Base-by-base conservation (phyloP, 2,329 filamentous ascomycete genomes). In the Helotiales sp. region DNA sequence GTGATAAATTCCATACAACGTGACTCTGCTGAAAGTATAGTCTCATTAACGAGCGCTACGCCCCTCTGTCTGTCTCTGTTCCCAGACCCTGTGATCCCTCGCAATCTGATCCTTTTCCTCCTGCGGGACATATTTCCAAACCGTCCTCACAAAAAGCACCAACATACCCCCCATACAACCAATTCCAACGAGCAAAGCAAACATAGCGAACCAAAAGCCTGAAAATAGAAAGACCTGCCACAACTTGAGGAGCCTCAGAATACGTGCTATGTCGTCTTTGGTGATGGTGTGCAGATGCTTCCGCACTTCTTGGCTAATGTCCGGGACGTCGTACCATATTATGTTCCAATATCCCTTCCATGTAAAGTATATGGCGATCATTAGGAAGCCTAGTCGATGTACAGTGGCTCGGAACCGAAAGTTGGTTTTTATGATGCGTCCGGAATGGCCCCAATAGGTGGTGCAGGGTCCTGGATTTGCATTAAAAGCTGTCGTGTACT, bases 391-490 rank as follows among this genome's bases (percentile, higher is more conserved):
- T 6, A 55, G 24, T 15, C 52, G 52, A 13, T 55, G 52, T 37
- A 55, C n/a, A 8, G 26, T 30, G 2, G 52, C 52, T 13, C 52
- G 52, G 10, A 55, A 55, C 4, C 28, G 26, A 4, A 55, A 20
- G n/a, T 55, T 26, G n/a, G 52, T 55, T 26, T 55, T 55, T 10
- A 55, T 3, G 4, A 2, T 55, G 13, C 52, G 52, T 3, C 52
- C 52, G 28, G 32, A 34, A 55, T 55, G 52, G 13, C 52, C 52
- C 52, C 52, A 55, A 55, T 32, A 30, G 5, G 52, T 55, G 26
- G 13, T 34, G 52, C 52, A 55, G 20, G 10, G 15, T 22, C 52
- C 52, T 32, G 52, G 52, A 34, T 34, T 30, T 10, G 26, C 32
- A 55, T 55, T 55, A 20, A 32, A 55, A n/a, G 52, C 32, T 11